Base-by-base conservation (phyloP, 225 moss, liverwort and hornwort genomes). In the Asterella californica region DNA sequence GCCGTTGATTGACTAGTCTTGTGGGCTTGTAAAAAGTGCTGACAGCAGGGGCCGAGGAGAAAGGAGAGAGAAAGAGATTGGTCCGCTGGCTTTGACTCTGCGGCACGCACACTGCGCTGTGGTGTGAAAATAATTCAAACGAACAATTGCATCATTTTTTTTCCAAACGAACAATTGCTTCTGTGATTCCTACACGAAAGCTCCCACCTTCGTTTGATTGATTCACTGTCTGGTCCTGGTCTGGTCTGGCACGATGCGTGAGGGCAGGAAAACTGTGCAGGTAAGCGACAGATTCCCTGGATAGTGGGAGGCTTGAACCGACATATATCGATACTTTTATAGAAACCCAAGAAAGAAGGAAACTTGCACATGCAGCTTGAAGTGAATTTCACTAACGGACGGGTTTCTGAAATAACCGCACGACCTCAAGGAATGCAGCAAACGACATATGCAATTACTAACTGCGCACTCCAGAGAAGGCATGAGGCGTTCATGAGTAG, bases 381-480 rank as follows among this genome's bases (percentile, higher is more conserved):
- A 70, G 24, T 42, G 45, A 42, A 46, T 42, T 46, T 70, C 42
- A 17, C 17, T 15, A 52, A 52, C 1, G 52, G 24, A 70, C n/a
- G 38, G 34, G 70, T 32, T 70, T 45, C 70, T 1, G 7, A 17
- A 24, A 46, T 46, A 8, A 21, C 70, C 70, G 61, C 70, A 70
- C 45, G 70, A 42, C 22, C 38, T 17, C 22, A 2, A 25, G 24
- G 36, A 70, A 70, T 70, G 70, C 24, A 45, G 70, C 70, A 70
- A 70, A 70, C 70, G 70, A 70, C 70, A 19, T 25, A 70, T 70
- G 45, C 70, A 70, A 45, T 70, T 70, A 70, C 70, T 22, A 8
- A 70, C 22, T 11, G 38, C 34, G 45, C 70, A 70, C 70, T 45
- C 45, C 70, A 70, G 4, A 70, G 32, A 15, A 10, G 34, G 33